These are phyloP conservation scores for Eucalyptus marginata DNA, from an alignment of 345 rosid genomes.

Conservation along the genomic window DNA sequence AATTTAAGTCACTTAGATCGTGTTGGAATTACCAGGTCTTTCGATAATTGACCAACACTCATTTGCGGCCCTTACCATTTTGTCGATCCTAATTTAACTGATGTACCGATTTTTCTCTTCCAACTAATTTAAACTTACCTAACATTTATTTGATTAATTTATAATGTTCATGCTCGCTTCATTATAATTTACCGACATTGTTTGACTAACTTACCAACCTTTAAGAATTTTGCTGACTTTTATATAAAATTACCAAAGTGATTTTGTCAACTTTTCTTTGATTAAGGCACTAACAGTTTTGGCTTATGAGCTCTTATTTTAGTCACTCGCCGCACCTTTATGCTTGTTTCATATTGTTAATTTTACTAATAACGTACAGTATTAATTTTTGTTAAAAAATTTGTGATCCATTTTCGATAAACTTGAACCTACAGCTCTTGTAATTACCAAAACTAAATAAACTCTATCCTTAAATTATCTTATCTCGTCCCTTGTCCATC, in stretches of 20 bases:
- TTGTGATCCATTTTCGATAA: too few relatives aligned
- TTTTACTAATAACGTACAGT: not conserved
- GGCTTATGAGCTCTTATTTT: not conserved
- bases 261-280: not conserved
- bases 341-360: not conserved
- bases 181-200: not conserved
- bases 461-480: too few relatives aligned
- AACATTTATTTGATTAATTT: not conserved
- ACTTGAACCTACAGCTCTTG: too few relatives aligned
- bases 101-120: not conserved
- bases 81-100: not conserved
- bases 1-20: not conserved
- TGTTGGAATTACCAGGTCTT: not conserved
- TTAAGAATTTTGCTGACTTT: not conserved
- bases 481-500: too few relatives aligned
- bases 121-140: not conserved
- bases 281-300: not conserved
- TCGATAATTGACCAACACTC: not conserved
- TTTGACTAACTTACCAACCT: not conserved
- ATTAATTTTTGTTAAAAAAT: not conserved
- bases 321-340: not conserved
- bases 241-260: not conserved
- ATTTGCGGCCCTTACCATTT: not conserved
- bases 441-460: too few relatives aligned
- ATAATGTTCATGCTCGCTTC: not conserved